These are phyloP conservation scores for Penicillium silybi DNA, from an alignment of 495 filamentous ascomycete species.

Conservation along the genomic window DNA sequence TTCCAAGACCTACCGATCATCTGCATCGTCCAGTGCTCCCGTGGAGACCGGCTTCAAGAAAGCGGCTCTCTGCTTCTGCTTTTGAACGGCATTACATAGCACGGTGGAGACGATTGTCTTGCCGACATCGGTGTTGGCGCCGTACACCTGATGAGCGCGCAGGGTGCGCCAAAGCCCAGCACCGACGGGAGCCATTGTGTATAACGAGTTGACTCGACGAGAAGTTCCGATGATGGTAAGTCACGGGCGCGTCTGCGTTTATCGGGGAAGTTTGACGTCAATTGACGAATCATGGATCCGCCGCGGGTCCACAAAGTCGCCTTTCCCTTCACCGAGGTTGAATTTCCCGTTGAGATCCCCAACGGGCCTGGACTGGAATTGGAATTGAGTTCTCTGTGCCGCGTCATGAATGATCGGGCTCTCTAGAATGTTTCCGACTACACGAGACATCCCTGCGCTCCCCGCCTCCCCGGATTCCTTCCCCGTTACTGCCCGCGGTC, in stretches of 20 bases:
- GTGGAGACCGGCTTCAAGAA: slow-evolving; percentile 79
- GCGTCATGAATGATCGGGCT: background rate
- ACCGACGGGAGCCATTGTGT: slow-evolving; percentile 33
- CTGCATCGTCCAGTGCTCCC: slow-evolving; percentile 61
- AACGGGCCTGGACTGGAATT: slow-evolving; percentile 1
- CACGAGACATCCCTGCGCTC: background rate
- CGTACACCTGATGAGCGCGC: slow-evolving; percentile 66
- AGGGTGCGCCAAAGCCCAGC: slow-evolving; percentile 58
- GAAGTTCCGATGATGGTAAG: background rate
- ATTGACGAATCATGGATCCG: slow-evolving; percentile 12
- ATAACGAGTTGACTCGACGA: background rate
- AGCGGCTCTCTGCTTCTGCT: slow-evolving; percentile 44
- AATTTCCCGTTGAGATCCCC: slow-evolving; percentile 17
- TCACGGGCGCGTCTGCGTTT: slow-evolving; percentile 4
- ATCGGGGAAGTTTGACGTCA: slow-evolving; percentile 10
- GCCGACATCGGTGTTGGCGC: slow-evolving; percentile 76
- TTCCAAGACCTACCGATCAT: slow-evolving; percentile 50
- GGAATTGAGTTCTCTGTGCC: background rate
- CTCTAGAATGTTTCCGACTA: background rate
- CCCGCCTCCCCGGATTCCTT: slow-evolving; percentile 7
- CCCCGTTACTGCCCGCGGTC: background rate
- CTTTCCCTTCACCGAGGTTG: slow-evolving; percentile 21
- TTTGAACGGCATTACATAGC: slow-evolving; percentile 56
- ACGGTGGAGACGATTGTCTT: slow-evolving; percentile 73
- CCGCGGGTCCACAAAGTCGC: slow-evolving; percentile 8